phyloP scores from a whole-genome alignment of 176 grass and related monocot genomes.

The Sorghum bicolor region Sorghum_bicolor_NCBIv3 NC_012873.2:53839001-53839500 shows the following conservation, averaged over 20 bases:
- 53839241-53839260: constrained; percentile 56
- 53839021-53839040: constrained; percentile 97
- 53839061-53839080: constrained; percentile 95
- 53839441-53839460: neutral
- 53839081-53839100: constrained; percentile 94
- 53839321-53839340: neutral
- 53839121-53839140: constrained; percentile 65
- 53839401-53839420: constrained; percentile 9
- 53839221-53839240: constrained; percentile 37
- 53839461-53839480: neutral
- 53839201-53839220: constrained; percentile 41
- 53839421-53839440: neutral
- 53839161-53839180: constrained; percentile 22
- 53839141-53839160: constrained; percentile 38
- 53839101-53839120: constrained; percentile 81
- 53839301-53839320: constrained; percentile 11
- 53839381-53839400: neutral
- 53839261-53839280: constrained; percentile 15
- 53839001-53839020: constrained; percentile 77
- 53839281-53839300: constrained; percentile 21
- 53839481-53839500: neutral
- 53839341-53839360: constrained; percentile 9
- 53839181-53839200: constrained; percentile 26
- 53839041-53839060: constrained; percentile 88
- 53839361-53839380: neutral